These are phyloP conservation scores for Pythium guiyangense DNA, from an alignment of 352 stramenopile genomes.

Conservation along the genomic window DNA sequence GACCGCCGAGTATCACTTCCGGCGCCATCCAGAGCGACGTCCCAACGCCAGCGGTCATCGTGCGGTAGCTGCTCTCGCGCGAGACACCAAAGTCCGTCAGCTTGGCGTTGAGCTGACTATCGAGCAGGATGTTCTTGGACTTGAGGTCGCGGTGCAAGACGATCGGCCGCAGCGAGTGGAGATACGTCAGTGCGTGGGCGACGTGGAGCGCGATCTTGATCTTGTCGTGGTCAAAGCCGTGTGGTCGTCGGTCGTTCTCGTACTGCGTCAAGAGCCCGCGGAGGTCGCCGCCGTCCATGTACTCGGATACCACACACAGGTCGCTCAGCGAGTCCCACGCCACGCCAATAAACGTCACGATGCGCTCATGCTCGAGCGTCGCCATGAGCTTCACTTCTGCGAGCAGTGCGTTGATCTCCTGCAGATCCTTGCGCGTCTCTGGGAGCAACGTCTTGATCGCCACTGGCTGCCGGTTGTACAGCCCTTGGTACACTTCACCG, in stretches of 20 bases:
- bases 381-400: constrained; percentile 35
- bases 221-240: constrained; percentile 46
- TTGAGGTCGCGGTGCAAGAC: too few species aligned
- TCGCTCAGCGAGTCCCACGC: constrained; percentile 35
- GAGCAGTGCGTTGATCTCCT: constrained; percentile 30
- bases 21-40: too few species aligned
- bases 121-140: too few species aligned
- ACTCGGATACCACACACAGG: constrained; percentile 32
- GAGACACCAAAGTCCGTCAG: constrained; percentile 65
- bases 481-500: constrained; percentile 26
- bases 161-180: too few species aligned
- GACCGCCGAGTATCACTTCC: too few species aligned
- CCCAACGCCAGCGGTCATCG: too few species aligned
- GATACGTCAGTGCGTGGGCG: too few species aligned
- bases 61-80: too few species aligned
- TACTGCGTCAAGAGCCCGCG: constrained; percentile 24
- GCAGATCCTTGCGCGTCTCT: constrained; percentile 15
- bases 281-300: constrained; percentile 42
- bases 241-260: constrained; percentile 21
- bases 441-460: constrained; percentile 16
- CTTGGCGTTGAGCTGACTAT: constrained; percentile 32
- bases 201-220: constrained; percentile 44
- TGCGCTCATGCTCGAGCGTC: constrained; percentile 33
- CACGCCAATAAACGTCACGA: constrained; percentile 38
- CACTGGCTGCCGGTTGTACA: constrained; percentile 19